phyloP scores from a whole-genome alignment of 2,329 filamentous ascomycete genomes.

The Biscogniauxia sp. region DNA sequence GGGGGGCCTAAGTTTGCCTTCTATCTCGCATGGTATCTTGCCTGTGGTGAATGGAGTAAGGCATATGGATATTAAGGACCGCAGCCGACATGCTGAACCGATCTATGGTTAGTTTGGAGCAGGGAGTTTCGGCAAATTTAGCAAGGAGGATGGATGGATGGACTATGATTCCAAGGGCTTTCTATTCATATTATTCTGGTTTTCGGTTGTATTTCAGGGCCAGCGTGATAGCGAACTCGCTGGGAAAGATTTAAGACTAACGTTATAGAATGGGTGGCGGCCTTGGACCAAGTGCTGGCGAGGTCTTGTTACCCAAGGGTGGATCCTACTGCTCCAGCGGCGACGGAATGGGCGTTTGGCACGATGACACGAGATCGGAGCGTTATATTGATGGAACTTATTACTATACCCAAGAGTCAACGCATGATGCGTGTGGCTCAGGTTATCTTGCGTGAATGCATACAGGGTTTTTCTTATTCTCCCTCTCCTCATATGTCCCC shows the following conservation, averaged over 20 bases:
- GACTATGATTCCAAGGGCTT: background rate
- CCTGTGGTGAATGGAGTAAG: background rate
- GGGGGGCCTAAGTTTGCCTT: background rate
- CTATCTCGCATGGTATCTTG: background rate
- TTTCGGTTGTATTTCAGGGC: background rate
- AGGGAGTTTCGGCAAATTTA: slow-evolving; percentile 2
- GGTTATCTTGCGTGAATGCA: slow-evolving; percentile 11
- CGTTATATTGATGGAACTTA: slow-evolving; percentile 14
- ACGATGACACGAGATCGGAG: slow-evolving; percentile 13
- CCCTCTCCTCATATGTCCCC: background rate
- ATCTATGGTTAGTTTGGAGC: background rate
- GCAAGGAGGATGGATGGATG: slow-evolving; percentile 1
- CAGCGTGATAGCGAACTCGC: background rate
- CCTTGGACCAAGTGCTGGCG: slow-evolving; percentile 38
- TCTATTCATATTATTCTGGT: slow-evolving; percentile 5
- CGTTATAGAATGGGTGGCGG: slow-evolving; percentile 32
- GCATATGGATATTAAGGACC: background rate
- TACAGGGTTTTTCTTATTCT: slow-evolving; percentile 3
- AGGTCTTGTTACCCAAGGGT: slow-evolving; percentile 31
- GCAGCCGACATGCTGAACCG: background rate
- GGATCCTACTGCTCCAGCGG: slow-evolving; percentile 24
- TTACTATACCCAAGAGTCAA: slow-evolving; percentile 24
- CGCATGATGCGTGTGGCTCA: slow-evolving; percentile 9
- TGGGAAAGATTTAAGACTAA: slow-evolving; percentile 1
- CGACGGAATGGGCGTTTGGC: slow-evolving; percentile 27